Evolutionary conservation across 163 green algal genomes (phyloP).

Genomic region (Prototheca cutis): DNA sequence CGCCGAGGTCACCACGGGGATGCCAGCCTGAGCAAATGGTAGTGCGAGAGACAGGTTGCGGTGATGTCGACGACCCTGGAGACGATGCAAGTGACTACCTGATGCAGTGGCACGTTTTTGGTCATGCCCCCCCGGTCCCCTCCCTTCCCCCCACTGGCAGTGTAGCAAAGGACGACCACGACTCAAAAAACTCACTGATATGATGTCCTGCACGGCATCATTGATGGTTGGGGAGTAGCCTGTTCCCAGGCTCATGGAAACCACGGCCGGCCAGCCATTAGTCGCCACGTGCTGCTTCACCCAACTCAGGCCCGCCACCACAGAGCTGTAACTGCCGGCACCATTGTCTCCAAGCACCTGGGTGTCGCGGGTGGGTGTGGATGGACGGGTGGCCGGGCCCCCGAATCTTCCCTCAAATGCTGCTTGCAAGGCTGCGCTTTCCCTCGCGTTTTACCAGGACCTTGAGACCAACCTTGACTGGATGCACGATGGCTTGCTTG

Average conservation of each 20-base stretch:
- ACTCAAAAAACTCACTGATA: constrained; percentile 1
- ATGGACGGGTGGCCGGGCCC: neutral
- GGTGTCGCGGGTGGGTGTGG: neutral
- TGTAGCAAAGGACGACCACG: no score
- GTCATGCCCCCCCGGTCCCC: neutral
- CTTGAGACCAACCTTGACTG: constrained; percentile 31
- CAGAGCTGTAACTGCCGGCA: constrained; percentile 30
- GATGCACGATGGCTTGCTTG: constrained; percentile 56
- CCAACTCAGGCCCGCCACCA: constrained; percentile 54
- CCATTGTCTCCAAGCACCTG: constrained; percentile 45
- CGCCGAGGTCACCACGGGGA: constrained; percentile 16
- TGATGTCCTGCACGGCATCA: constrained; percentile 28
- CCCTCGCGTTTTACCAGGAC: neutral
- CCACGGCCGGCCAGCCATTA: constrained; percentile 45
- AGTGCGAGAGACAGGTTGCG: neutral
- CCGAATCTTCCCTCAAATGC: neutral
- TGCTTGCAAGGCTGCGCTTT: neutral
- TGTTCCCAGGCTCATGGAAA: constrained; percentile 57
- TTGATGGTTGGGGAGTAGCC: constrained; percentile 30
- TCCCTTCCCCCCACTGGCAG: neutral
- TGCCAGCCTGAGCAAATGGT: constrained; percentile 1
- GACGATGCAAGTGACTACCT: neutral
- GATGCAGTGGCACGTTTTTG: neutral
- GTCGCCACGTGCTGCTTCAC: constrained; percentile 34
- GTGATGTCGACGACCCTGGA: no score